phyloP scores from a whole-genome alignment of 2,329 filamentous ascomycete species.

The Claviceps spartinae region DNA sequence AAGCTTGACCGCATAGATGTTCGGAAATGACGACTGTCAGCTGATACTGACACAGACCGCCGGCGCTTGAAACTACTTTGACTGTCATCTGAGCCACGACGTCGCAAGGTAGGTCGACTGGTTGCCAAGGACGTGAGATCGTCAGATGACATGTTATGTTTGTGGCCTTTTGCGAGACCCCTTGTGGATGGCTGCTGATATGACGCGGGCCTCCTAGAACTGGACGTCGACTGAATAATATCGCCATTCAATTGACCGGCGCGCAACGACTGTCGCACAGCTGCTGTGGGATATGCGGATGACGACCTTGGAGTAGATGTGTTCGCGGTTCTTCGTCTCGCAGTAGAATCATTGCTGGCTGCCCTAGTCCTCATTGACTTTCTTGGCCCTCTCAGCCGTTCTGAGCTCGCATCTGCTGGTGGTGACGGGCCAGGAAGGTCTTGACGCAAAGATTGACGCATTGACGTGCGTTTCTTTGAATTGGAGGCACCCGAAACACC shows the following conservation, averaged over 20 bases:
- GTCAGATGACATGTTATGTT: slow-evolving; percentile 15
- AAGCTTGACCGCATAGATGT: slow-evolving; percentile 51
- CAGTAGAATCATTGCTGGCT: background rate
- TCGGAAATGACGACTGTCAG: slow-evolving; percentile 48
- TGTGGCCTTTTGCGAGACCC: slow-evolving; percentile 9
- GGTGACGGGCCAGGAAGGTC: slow-evolving; percentile 11
- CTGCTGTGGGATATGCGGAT: slow-evolving; percentile 2
- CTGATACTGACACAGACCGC: slow-evolving; percentile 26
- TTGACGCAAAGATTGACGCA: slow-evolving; percentile 35
- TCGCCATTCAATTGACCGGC: slow-evolving; percentile 7
- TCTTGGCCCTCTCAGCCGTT: slow-evolving; percentile 16
- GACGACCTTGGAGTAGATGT: background rate
- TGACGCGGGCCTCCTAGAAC: slow-evolving; percentile 15
- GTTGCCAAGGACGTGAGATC: slow-evolving; percentile 9
- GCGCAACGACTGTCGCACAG: slow-evolving; percentile 14
- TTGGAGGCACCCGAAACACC: background rate
- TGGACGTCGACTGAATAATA: slow-evolving; percentile 4
- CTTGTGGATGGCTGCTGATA: slow-evolving; percentile 14
- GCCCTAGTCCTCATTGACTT: slow-evolving; percentile 18
- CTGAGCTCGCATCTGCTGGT: slow-evolving; percentile 4
- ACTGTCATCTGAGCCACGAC: slow-evolving; percentile 50
- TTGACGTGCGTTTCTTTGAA: slow-evolving; percentile 31
- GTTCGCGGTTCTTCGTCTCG: background rate
- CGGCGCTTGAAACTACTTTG: slow-evolving; percentile 72
- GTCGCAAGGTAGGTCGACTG: slow-evolving; percentile 26